Percentiles rank a stretch among this genome's conserved stretches.
These are phyloP conservation scores for Cladorrhinum samala DNA, from an alignment of 495 filamentous ascomycete genomes.

Conservation along the genomic window DNA sequence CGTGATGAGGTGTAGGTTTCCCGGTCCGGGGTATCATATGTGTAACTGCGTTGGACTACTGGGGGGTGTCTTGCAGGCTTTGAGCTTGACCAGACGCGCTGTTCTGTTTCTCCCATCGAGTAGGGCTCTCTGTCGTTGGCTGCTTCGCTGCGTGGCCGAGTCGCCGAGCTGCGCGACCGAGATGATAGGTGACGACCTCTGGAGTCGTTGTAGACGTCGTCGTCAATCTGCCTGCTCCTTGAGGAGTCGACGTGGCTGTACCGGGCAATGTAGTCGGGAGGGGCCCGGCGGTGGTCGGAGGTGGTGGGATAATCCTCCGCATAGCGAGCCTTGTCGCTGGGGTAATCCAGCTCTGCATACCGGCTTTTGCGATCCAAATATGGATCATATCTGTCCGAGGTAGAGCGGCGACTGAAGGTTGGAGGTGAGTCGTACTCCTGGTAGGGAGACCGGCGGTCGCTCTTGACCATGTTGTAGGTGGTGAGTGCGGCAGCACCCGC, in stretches of 20 bases:
- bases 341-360: constrained; percentile 31
- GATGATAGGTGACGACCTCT: constrained; percentile 31
- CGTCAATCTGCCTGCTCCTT: constrained; percentile 38
- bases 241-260: constrained; percentile 28
- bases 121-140: constrained; percentile 26
- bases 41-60: constrained; percentile 27
- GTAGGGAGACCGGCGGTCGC: constrained; percentile 42
- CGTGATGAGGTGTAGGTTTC: constrained; percentile 36
- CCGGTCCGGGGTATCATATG: constrained; percentile 26
- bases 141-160: constrained; percentile 33
- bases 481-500: constrained; percentile 75
- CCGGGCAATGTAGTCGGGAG: constrained; percentile 31
- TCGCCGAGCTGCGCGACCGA: constrained; percentile 21
- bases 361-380: constrained; percentile 27
- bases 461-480: constrained; percentile 63
- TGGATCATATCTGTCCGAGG: constrained; percentile 31
- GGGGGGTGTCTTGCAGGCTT: constrained; percentile 21
- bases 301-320: constrained; percentile 25
- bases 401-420: constrained; percentile 30
- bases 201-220: constrained; percentile 36
- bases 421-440: constrained; percentile 31
- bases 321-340: constrained; percentile 25
- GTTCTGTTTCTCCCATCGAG: constrained; percentile 24
- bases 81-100: constrained; percentile 25
- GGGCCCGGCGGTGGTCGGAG: constrained; percentile 23